A percentile compares a stretch with the other conserved stretches of the same genome.
Conservation (phyloP, 164 flowering plant species). For the Chimonanthus salicifolius region DNA sequence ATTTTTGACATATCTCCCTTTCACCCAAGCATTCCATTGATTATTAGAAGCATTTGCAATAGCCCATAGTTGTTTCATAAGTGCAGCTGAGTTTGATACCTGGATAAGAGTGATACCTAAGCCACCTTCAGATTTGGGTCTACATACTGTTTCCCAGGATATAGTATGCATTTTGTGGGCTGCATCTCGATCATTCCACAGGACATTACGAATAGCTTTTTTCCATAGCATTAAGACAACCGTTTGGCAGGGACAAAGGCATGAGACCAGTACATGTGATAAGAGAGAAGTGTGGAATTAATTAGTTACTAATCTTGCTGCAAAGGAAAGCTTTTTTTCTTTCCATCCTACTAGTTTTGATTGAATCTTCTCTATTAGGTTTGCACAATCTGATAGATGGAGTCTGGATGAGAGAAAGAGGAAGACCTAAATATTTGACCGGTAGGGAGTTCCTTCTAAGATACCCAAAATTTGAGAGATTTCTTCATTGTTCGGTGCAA, state of each 20-base stretch:
- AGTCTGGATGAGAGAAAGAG: neutral
- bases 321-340: neutral
- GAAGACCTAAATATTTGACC: neutral
- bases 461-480: neutral
- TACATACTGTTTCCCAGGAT: neutral
- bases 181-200: neutral
- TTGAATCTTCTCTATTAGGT: neutral
- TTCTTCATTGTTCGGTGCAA: neutral
- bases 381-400: neutral
- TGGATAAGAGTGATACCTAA: neutral
- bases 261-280: neutral
- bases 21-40: neutral
- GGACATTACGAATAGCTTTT: neutral
- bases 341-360: neutral
- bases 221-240: neutral
- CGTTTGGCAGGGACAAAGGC: neutral
- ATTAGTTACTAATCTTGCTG: neutral
- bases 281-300: neutral
- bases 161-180: neutral
- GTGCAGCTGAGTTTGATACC: neutral
- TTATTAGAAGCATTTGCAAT: neutral
- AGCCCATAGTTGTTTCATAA: neutral
- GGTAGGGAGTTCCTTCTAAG: neutral
- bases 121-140: neutral
- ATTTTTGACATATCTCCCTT: neutral